A percentile compares a stretch with the other conserved stretches of the same genome.
Conservation (phyloP, 2,329 filamentous ascomycete genomes). For the Pyrenophora graminea region DNA sequence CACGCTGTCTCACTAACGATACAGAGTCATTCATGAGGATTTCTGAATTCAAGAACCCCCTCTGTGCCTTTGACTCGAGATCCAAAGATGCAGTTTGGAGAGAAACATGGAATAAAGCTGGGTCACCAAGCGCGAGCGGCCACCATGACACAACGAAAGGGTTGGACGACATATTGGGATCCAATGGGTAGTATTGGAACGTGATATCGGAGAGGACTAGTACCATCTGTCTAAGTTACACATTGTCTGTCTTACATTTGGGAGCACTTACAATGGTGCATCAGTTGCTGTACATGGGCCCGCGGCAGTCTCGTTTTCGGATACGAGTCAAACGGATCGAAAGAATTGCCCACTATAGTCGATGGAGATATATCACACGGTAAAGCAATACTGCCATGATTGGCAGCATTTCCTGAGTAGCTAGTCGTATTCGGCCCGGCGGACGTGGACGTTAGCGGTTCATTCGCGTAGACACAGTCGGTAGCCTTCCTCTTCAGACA, state of each 20-base stretch:
- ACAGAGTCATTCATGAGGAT: constrained; percentile 63
- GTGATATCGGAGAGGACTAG: constrained; percentile 62
- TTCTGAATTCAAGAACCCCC: constrained; percentile 59
- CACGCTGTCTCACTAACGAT: constrained; percentile 56
- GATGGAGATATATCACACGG: no score
- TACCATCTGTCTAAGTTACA: not conserved
- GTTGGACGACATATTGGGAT: constrained; percentile 58
- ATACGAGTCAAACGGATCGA: constrained; percentile 62
- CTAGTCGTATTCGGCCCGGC: constrained; percentile 25
- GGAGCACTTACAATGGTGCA: constrained; percentile 57
- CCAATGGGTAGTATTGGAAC: constrained; percentile 64
- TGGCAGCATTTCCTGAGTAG: not conserved
- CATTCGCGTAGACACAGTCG: constrained; percentile 59
- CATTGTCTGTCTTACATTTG: no score
- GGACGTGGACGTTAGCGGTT: constrained; percentile 47
- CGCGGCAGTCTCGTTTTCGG: constrained; percentile 58
- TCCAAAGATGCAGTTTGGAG: constrained; percentile 63
- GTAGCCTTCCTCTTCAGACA: constrained; percentile 54
- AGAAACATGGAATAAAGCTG: constrained; percentile 63
- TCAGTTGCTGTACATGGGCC: constrained; percentile 59
- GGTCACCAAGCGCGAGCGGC: constrained; percentile 61
- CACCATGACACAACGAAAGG: constrained; percentile 65
- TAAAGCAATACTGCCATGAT: constrained; percentile 13
- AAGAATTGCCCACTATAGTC: constrained; percentile 40
- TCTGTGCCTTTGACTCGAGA: constrained; percentile 57